phyloP scores from a whole-genome alignment of 257 asterid genomes.

The Penstemon barbatus region DNA sequence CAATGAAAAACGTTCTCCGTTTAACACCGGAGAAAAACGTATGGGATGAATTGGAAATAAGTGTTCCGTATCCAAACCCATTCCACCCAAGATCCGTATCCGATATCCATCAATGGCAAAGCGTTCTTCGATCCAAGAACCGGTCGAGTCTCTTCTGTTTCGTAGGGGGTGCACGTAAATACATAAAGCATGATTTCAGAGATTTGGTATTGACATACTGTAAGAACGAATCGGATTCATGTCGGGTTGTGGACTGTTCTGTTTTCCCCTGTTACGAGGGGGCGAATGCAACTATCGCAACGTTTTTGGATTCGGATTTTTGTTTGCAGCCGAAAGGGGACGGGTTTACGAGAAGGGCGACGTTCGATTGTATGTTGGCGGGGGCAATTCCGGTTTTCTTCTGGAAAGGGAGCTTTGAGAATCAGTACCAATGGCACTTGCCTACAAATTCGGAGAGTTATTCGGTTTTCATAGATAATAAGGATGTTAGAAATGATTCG shows the following conservation, averaged over 20 bases:
- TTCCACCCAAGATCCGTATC: slow-evolving; percentile 37
- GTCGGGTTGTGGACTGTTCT: slow-evolving; percentile 36
- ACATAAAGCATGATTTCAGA: slow-evolving; percentile 39
- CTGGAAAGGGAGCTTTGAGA: slow-evolving; percentile 39
- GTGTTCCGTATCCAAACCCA: slow-evolving; percentile 44
- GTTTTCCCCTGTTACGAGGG: slow-evolving; percentile 33
- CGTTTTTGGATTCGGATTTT: slow-evolving; percentile 41
- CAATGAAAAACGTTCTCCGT: slow-evolving; percentile 48
- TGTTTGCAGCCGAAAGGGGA: slow-evolving; percentile 52
- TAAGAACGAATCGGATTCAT: slow-evolving; percentile 21
- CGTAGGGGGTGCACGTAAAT: slow-evolving; percentile 37
- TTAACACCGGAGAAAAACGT: slow-evolving; percentile 26
- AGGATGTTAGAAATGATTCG: slow-evolving; percentile 32
- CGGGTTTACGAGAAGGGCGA: slow-evolving; percentile 41
- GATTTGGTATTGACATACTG: slow-evolving; percentile 32
- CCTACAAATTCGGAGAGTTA: slow-evolving; percentile 25
- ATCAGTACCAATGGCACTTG: slow-evolving; percentile 44
- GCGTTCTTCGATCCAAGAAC: slow-evolving; percentile 19
- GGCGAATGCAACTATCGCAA: slow-evolving; percentile 36
- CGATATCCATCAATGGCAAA: slow-evolving; percentile 36
- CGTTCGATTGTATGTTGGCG: slow-evolving; percentile 50
- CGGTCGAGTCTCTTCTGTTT: slow-evolving; percentile 32
- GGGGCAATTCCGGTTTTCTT: slow-evolving; percentile 51
- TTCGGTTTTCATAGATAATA: slow-evolving; percentile 39
- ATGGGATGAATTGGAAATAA: slow-evolving; percentile 35